Base-by-base conservation (phyloP, 2,329 filamentous ascomycete species). In the Colletotrichum tropicicola region DNA sequence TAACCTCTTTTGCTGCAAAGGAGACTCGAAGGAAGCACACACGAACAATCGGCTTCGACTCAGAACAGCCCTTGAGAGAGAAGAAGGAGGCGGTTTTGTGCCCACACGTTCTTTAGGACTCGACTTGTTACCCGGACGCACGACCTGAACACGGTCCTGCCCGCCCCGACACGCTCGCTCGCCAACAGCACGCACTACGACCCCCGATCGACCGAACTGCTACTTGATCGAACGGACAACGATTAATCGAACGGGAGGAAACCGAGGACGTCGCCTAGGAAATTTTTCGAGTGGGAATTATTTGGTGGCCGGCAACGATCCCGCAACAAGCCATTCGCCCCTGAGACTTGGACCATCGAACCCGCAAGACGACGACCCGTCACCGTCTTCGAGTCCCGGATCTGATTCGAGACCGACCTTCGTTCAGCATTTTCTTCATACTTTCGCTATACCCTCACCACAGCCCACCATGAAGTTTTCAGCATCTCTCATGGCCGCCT, bases 21-120 rank as follows among this genome's bases (percentile, higher is more conserved):
- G 52, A 63, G 51, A 41, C 8, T 19, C 13, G 35, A 37, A 39
- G 37, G 48, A 35, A 15, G 47, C 10, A 30, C 25, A 37, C 41
- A n/a, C 27, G 19, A 27, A 41, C 12, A 52, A 19, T 30, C 41
- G 21, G 49, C 39, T 37, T 60, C 17, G 32, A n/a, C 13, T 27
- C 21, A 60, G 49, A 27, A 28, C 39, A 27, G n/a, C 32, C 19
- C 19, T 8, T 15, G 17, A 58, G 23, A 41, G n/a, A 45, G 32
- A 25, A 4, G 12, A 13, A 51, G 17, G 43, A 61, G 49, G 62
- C 57, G n/a, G 19, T 30, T n/a, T 28, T 51, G 62, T 51, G 62
- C 62, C 62, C 57, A 15, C 35, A 64, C 63, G 48, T 58, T 66
- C 63, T 35, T 66, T 66, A 57, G 59, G 45, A 66, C 47, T 53